Percentiles rank a stretch among this genome's conserved stretches.
These are phyloP conservation scores for Penicillium herquei DNA, from an alignment of 495 filamentous ascomycete genomes.

Conservation along the genomic window DNA sequence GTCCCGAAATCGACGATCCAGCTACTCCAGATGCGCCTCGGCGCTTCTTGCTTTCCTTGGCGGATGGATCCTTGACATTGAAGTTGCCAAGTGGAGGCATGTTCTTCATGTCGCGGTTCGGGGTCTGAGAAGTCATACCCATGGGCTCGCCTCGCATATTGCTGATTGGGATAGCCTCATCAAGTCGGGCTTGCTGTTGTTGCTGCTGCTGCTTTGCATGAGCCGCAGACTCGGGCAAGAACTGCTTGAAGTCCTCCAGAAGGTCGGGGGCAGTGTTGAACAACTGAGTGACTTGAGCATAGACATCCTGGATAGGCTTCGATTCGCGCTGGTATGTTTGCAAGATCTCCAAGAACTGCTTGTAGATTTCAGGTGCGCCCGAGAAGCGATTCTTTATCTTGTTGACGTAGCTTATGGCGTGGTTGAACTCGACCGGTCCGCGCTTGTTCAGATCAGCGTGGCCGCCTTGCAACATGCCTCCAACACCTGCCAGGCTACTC, in stretches of 20 bases:
- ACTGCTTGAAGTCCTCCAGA: constrained; percentile 98
- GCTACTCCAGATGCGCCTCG: constrained; percentile 46
- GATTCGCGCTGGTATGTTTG: constrained; percentile 98
- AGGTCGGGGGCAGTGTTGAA: constrained; percentile 96
- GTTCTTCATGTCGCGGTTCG: constrained; percentile 59
- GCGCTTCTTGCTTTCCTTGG: constrained; percentile 81
- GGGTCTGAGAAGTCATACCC: constrained; percentile 46
- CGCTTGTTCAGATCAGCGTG: constrained; percentile 75
- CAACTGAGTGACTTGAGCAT: constrained; percentile 91
- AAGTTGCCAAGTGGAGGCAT: constrained; percentile 95
- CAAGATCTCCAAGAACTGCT: constrained; percentile 96
- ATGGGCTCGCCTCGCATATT: constrained; percentile 56
- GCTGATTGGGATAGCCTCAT: constrained; percentile 62
- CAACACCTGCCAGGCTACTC: constrained; percentile 45
- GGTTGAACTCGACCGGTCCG: constrained; percentile 98
- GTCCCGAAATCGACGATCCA: constrained; percentile 29
- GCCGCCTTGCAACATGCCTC: constrained; percentile 46
- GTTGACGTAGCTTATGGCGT: constrained; percentile 99
- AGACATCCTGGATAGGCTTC: constrained; percentile 98
- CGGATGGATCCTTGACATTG: constrained; percentile 57
- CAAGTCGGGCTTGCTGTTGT: constrained; percentile 56
- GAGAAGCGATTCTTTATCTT: constrained; percentile 99
- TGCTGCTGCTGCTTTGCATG: constrained; percentile 64
- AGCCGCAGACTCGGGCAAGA: constrained; percentile 93
- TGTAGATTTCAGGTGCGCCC: constrained; percentile 95